phyloP scores from a whole-genome alignment of 441 rosid genomes.

The Dalechampia spathulata region DNA sequence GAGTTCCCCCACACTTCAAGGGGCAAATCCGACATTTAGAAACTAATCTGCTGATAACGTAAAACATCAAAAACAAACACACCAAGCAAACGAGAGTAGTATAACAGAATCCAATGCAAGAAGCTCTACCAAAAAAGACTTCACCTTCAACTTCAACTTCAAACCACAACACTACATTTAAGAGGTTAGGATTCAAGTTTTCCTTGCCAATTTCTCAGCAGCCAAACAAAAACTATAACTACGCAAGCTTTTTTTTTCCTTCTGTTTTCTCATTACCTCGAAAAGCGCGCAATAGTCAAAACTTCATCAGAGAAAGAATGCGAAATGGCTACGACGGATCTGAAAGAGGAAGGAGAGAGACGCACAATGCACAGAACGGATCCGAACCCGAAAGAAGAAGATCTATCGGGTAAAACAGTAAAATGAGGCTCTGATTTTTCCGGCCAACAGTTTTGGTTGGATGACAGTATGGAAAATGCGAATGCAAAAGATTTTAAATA shows the following conservation, averaged over 20 bases:
- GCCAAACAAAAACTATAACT: slow-evolving; percentile 29
- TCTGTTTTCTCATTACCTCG: slow-evolving; percentile 18
- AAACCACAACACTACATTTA: background rate
- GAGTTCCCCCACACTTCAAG: background rate
- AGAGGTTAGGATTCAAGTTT: background rate
- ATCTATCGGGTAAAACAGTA: no score
- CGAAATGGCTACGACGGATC: slow-evolving; percentile 20
- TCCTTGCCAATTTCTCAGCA: slow-evolving; percentile 20
- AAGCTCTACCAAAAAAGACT: background rate
- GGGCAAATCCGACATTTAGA: slow-evolving; percentile 11
- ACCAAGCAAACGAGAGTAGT: background rate
- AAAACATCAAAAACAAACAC: slow-evolving; percentile 2
- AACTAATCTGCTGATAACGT: slow-evolving; percentile 30
- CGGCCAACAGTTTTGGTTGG: no score
- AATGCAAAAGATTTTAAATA: no score
- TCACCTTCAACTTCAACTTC: background rate
- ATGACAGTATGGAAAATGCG: no score
- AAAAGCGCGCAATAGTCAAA: slow-evolving; percentile 28
- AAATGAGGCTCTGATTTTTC: no score
- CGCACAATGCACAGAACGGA: no score
- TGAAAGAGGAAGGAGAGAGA: slow-evolving; percentile 5
- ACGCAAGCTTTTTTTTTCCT: no score
- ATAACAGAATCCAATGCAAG: background rate
- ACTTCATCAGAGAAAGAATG: slow-evolving; percentile 23
- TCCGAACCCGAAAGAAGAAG: no score